phyloP scores from a whole-genome alignment of 805 yeast genomes.

The Candida ficus region DNA sequence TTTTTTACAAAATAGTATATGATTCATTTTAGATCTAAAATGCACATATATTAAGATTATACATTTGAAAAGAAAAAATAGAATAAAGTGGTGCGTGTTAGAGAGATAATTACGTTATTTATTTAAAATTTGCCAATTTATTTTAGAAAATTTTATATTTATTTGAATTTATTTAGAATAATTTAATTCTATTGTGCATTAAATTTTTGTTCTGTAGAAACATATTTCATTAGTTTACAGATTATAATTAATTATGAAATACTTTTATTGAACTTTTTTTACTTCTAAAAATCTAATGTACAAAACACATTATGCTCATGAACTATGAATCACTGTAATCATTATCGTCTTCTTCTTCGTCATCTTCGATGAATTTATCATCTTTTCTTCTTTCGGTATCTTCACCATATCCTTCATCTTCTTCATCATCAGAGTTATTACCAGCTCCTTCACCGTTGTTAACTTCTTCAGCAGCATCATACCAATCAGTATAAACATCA shows the following conservation, averaged over 20 bases:
- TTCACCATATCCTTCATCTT: slow-evolving; percentile 12
- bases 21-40: slow-evolving; percentile 3
- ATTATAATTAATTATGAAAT: too few relatives aligned
- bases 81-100: background rate
- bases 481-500: slow-evolving; percentile 96
- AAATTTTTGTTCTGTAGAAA: background rate
- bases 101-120: background rate
- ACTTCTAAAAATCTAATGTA: slow-evolving; percentile 5
- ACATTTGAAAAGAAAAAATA: slow-evolving; percentile 2
- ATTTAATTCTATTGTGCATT: slow-evolving; percentile 14
- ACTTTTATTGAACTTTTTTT: background rate
- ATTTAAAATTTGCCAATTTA: background rate
- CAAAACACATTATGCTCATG: background rate
- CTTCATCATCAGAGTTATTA: slow-evolving; percentile 32
- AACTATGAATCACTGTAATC: slow-evolving; percentile 21
- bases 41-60: slow-evolving; percentile 6
- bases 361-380: slow-evolving; percentile 20
- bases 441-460: slow-evolving; percentile 35
- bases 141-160: slow-evolving; percentile 3
- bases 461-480: slow-evolving; percentile 84
- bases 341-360: slow-evolving; percentile 24
- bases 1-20: slow-evolving; percentile 6
- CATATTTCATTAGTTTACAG: background rate
- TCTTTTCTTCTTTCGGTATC: slow-evolving; percentile 12
- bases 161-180: slow-evolving; percentile 10